Evolutionary conservation across 2,329 filamentous ascomycete species (phyloP).

Genomic region (Clonostachys chloroleuca): DNA sequence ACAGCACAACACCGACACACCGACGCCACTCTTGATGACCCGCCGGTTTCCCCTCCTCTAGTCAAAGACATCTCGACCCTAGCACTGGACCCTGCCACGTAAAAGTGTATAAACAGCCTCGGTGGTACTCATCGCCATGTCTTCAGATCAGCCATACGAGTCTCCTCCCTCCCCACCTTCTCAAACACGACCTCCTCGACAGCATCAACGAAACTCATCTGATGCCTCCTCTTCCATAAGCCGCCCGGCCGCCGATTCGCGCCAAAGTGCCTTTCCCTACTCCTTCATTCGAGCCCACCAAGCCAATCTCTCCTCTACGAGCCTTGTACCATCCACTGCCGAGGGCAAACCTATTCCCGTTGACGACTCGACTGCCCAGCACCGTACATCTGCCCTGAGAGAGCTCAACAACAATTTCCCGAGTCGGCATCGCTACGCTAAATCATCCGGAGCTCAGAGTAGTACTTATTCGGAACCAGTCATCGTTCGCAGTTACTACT

Average conservation of each 20-base stretch:
- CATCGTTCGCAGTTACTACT: constrained; percentile 60
- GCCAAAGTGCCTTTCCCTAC: constrained; percentile 35
- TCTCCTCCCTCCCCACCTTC: background rate
- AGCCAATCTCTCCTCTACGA: constrained; percentile 46
- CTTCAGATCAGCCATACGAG: background rate
- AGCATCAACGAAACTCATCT: constrained; percentile 10
- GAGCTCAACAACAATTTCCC: constrained; percentile 56
- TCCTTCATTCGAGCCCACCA: constrained; percentile 43
- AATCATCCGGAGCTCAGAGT: constrained; percentile 50
- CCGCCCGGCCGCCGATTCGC: constrained; percentile 13
- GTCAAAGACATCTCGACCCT: no score
- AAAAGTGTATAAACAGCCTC: background rate
- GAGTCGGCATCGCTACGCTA: constrained; percentile 50
- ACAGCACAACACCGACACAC: constrained; percentile 1
- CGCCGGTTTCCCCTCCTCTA: background rate
- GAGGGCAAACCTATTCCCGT: constrained; percentile 51
- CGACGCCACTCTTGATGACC: background rate
- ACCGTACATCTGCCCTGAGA: constrained; percentile 55
- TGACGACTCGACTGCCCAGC: constrained; percentile 49
- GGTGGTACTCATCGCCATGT: background rate
- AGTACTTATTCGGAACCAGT: constrained; percentile 62
- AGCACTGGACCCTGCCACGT: background rate
- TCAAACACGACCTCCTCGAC: constrained; percentile 9
- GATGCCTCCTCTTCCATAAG: constrained; percentile 13
- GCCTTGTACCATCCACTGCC: constrained; percentile 48